Evolutionary conservation across 1,284 basidiomycete species (phyloP).

Genomic region (Cutaneotrichosporon dermatis): DNA sequence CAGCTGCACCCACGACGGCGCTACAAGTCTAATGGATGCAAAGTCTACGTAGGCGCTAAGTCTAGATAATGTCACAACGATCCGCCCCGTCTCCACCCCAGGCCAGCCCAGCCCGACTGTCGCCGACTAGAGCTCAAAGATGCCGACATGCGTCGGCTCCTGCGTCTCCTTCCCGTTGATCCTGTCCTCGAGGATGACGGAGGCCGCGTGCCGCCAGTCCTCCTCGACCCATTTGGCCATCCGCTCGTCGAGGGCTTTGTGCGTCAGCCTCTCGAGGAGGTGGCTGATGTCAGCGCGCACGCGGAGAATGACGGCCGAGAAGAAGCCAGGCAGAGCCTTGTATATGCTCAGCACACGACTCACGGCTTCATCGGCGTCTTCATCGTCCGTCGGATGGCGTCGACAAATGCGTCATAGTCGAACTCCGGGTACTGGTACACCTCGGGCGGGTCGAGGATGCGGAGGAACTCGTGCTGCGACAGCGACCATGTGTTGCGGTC

Average conservation of each 20-base stretch:
- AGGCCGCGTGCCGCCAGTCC: conserved; percentile 19
- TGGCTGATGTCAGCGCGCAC: neutral
- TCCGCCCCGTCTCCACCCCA: neutral
- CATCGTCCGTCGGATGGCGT: conserved; percentile 20
- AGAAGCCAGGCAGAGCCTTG: too few relatives aligned
- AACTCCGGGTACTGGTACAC: conserved; percentile 27
- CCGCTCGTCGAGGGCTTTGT: conserved; percentile 17
- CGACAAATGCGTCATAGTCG: conserved; percentile 22
- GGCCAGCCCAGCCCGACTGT: neutral
- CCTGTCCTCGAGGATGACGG: conserved; percentile 10
- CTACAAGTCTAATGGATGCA: neutral
- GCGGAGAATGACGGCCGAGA: too few relatives aligned
- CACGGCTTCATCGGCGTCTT: conserved; percentile 20
- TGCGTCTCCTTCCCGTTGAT: conserved; percentile 6
- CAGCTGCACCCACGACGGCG: neutral
- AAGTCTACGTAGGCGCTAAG: neutral
- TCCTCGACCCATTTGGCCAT: conserved; percentile 17
- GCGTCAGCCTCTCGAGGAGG: conserved; percentile 11
- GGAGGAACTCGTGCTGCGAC: conserved; percentile 6
- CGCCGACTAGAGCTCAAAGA: conserved; percentile 11
- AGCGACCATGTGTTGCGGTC: neutral
- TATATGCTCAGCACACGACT: neutral
- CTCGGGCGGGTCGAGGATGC: conserved; percentile 1
- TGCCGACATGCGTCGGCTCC: neutral
- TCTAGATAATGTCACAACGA: neutral